Evolutionary conservation across 176 grass and related monocot species (phyloP), one percentile per base, ranked within the genome.

Genomic region (Chrysopogon serrulatus): DNA sequence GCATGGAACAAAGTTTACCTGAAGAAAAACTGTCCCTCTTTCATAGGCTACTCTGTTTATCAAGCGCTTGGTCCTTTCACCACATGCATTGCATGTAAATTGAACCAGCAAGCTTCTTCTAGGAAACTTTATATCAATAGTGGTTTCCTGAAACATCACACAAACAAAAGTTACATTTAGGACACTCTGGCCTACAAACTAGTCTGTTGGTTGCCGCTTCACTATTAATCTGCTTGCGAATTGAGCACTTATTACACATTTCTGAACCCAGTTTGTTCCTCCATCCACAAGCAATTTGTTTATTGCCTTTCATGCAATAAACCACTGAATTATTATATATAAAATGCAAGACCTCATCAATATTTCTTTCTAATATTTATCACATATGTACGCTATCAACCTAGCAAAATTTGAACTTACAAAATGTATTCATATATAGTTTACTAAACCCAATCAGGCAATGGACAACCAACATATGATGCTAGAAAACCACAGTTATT

Each of bases 81-180:
- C 93, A 76, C 96, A 98, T 39, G 86, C 74, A 86, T 90, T 88
- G 78, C 96, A 98, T 83, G 96, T 98, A 80, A 96, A 96, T 77
- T 98, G 79, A 76, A 95, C 91, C 36, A 93, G 86, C 85, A 98
- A 90, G 74, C 85, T 94, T 90, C 96, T 98, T 83, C 93, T 93
- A 14, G 91, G 96, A 77, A 98, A 89, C 18, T 89, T 92, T 80
- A 95, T 65, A 84, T 98, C 90, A 89, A 91, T 21, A 68, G 61
- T 77, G 9, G 33, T 44, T 36, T 90, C 95, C 92, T 97, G 84
- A 32, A 79, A 45, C 27, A 76, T 34, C 10, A 77, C 68, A 84
- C 18, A 77, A 57, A 86, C 67, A 47, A 49, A 49, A 47, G 12
- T 56, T 76, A 19, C 31, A 77, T 56, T 53, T 59, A 84, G 12